Evolutionary conservation across 768 basidiomycete species (phyloP), one percentile per base, ranked within the genome.

Genomic region (Sistotremastrum suecicum): DNA sequence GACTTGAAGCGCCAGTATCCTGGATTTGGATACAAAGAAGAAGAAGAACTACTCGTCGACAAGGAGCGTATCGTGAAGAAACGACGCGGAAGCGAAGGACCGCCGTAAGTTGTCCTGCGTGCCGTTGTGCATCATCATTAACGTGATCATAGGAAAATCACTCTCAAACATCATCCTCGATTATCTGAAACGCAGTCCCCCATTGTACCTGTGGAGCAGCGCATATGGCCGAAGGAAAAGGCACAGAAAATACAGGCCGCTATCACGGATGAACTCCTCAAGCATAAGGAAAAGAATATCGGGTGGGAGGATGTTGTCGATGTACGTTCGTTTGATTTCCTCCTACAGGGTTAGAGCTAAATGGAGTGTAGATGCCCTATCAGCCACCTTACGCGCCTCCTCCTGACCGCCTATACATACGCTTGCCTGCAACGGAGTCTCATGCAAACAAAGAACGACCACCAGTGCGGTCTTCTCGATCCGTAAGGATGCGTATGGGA

Each of bases 251-350:
- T 89, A 50, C 71, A 66, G 47, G 69, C 68, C 40, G 71, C 72
- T 57, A 72, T 83, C 58, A 84, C 81, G 56, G 67, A 67, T n/a
- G 68, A 74, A 39, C 60, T 82, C 56, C 66, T 60, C 29, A 66
- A 66, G 42, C 78, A 80, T 59, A 82, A 80, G 57, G 83, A 90
- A 42, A 61, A 69, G 41, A 84, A 91, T 54, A 72, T 79, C 42
- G 72, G 77, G 42, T 94, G 88, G 81, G 91, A 94, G 53, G 91
- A 97, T 56, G 67, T 71, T 44, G 71, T 87, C 51, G 91, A 95
- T 62, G 84, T 88, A 57, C 58, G 73, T 61, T 2, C 43, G 20
- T 46, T 34, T 39, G 28, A 20, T 45, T 9, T 36, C 9, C 29
- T 35, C 33, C 41, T 10, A 29, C 5, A 45, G 6, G 41, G 37